Evolutionary conservation across 176 grass and related monocot species (phyloP).

Genomic region (Pharus latifolius): DNA sequence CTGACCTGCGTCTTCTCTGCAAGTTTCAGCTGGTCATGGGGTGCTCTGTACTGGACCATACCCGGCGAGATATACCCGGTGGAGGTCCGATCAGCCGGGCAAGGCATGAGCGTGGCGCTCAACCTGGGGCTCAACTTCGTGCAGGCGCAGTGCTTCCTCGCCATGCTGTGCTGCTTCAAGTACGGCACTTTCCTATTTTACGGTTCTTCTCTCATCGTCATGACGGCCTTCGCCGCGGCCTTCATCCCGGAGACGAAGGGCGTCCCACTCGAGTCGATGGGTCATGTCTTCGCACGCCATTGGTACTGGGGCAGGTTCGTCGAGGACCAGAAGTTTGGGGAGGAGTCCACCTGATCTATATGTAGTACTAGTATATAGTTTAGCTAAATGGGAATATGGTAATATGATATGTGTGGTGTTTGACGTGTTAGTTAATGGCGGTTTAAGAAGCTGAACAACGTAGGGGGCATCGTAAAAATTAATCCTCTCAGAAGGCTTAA

Average conservation of each 20-base stretch:
- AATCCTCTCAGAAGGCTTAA: no score
- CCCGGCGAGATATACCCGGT: conserved; percentile 83
- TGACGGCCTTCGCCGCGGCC: conserved; percentile 54
- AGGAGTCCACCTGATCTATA: conserved; percentile 9
- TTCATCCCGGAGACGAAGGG: conserved; percentile 67
- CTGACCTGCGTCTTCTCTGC: conserved; percentile 53
- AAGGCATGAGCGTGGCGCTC: conserved; percentile 53
- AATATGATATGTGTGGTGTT: neutral
- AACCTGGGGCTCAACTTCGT: conserved; percentile 76
- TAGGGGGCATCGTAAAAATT: no score
- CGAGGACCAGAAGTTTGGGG: conserved; percentile 19
- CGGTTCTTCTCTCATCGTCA: conserved; percentile 50
- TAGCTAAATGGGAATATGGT: neutral
- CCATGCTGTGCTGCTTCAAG: conserved; percentile 72
- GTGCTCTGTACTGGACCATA: conserved; percentile 64
- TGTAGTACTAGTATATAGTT: neutral
- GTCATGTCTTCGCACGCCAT: conserved; percentile 45
- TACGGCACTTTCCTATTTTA: conserved; percentile 53
- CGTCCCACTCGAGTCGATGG: conserved; percentile 61
- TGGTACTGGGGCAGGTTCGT: conserved; percentile 70
- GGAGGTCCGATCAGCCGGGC: conserved; percentile 68
- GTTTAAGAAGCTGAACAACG: no score
- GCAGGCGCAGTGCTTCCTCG: conserved; percentile 73
- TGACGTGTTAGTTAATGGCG: no score
- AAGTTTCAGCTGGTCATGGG: conserved; percentile 84